Base-by-base conservation (phyloP, 164 flowering plant species). In the Magnolia sinica region DNA sequence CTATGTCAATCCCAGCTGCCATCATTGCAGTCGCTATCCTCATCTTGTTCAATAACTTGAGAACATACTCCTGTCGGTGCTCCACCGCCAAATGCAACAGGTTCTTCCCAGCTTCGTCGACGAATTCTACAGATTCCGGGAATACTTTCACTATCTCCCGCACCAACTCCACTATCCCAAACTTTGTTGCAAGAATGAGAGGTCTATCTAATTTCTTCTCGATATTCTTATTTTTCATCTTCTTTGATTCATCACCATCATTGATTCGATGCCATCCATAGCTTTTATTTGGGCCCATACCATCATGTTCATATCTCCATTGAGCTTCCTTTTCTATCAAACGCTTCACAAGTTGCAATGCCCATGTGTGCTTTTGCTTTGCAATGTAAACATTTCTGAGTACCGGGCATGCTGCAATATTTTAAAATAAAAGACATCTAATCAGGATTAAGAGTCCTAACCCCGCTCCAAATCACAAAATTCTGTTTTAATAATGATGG, bases 91-190 rank as follows among this genome's bases (percentile, higher is more conserved):
- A 69, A 14, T 29, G 72, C 50, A 69, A 9, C 29, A 69, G 9
- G 24, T 27, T 69, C 72, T 69, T 69, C 22, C 72, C 72, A 31
- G 14, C 72, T 69, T 69, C 10, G 14, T 69, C 72, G 8, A 69
- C 49, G 45, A 31, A 69, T n/a, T 45, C 72, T 24, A 69, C 8
- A n/a, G 72, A 29, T n/a, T 69, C 72, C 0, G 72, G 72, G 72
- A 69, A 29, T 14, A 24, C 72, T 69, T 69, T n/a, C 11, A 69
- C n/a, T 65, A 65, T 37, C 45, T 37, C 45, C 0, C 0, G 45
- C 45, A 37, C 45, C 45, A 37, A 37, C 45, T 37, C 45, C 45
- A 37, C 45, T 37, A 37, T 37, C 45, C 45, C 45, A 37, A 37
- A 37, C 7, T 37, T 37, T 37, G 24, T 18, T 23, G 68, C 68